A percentile compares a stretch with the other conserved stretches of the same genome.
These are phyloP conservation scores for Pterocarpus macrocarpus DNA, from an alignment of 306 rosid species.

Conservation along the genomic window DNA sequence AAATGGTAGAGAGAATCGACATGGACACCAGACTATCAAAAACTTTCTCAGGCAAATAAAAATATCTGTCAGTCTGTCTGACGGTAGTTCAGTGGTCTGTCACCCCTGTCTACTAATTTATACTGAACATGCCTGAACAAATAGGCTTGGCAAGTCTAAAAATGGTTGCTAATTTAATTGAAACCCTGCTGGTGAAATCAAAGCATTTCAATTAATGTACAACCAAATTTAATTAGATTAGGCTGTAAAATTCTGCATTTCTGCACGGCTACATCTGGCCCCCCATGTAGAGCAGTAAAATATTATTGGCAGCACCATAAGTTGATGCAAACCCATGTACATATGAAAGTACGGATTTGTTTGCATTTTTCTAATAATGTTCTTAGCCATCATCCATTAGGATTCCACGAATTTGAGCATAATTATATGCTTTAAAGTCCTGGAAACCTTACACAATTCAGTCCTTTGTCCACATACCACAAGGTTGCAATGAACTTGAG, in stretches of 20 bases:
- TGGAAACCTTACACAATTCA: conserved; percentile 3
- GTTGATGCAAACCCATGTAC: conserved; percentile 7
- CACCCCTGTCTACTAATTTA: conserved; percentile 17
- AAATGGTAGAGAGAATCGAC: background rate
- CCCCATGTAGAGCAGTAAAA: background rate
- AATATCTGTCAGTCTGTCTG: background rate
- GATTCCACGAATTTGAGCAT: background rate
- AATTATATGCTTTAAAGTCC: background rate
- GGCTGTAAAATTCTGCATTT: background rate
- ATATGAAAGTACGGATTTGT: conserved; percentile 1
- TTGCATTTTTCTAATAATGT: background rate
- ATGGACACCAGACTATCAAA: background rate
- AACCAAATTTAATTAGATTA: conserved; percentile 11
- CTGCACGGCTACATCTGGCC: background rate
- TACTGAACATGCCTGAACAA: background rate
- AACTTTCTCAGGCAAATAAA: background rate
- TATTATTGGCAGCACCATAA: background rate
- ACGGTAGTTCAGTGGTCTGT: background rate
- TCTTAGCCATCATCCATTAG: conserved; percentile 19
- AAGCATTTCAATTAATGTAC: background rate
- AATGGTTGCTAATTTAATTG: conserved; percentile 12
- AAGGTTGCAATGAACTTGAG: conserved; percentile 4
- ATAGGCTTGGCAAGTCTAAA: background rate
- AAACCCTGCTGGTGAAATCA: background rate
- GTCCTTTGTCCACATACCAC: conserved; percentile 21